A percentile compares a stretch with the other conserved stretches of the same genome.
phyloP scores from a whole-genome alignment of 768 basidiomycete species.

The Lentinula raphanica region DNA sequence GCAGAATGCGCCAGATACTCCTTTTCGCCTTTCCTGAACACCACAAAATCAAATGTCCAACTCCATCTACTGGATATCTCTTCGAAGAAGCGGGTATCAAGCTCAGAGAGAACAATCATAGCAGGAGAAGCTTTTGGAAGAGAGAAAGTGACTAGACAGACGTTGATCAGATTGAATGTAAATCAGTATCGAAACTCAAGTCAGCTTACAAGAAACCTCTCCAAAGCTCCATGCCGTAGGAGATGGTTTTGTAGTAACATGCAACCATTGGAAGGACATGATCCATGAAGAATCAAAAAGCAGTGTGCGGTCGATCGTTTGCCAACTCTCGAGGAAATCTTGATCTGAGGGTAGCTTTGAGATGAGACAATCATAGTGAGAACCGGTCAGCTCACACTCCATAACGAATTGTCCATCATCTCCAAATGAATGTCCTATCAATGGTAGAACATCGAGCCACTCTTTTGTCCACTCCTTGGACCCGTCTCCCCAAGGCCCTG shows the following conservation, averaged over 20 bases:
- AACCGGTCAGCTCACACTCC: slow-evolving; percentile 41
- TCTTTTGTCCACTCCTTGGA: slow-evolving; percentile 53
- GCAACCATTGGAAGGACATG: slow-evolving; percentile 45
- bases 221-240: slow-evolving; percentile 49
- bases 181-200: background rate
- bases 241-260: slow-evolving; percentile 36
- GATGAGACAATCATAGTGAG: background rate
- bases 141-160: slow-evolving; percentile 35
- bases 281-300: slow-evolving; percentile 46
- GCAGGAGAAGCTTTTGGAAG: slow-evolving; percentile 30
- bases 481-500: slow-evolving; percentile 34
- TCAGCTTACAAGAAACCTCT: slow-evolving; percentile 37
- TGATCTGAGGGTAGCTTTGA: slow-evolving; percentile 26
- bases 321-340: slow-evolving; percentile 42
- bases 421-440: slow-evolving; percentile 43
- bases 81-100: slow-evolving; percentile 41
- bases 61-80: slow-evolving; percentile 28
- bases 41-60: slow-evolving; percentile 43
- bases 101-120: slow-evolving; percentile 43
- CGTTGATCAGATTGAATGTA: background rate
- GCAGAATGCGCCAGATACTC: slow-evolving; percentile 27
- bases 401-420: slow-evolving; percentile 52
- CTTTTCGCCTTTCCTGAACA: slow-evolving; percentile 39
- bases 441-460: slow-evolving; percentile 39
- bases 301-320: slow-evolving; percentile 37